A percentile compares a stretch with the other conserved stretches of the same genome.
These are phyloP conservation scores for Corymbia citriodora DNA, from an alignment of 441 rosid genomes.

Conservation along the genomic window DNA sequence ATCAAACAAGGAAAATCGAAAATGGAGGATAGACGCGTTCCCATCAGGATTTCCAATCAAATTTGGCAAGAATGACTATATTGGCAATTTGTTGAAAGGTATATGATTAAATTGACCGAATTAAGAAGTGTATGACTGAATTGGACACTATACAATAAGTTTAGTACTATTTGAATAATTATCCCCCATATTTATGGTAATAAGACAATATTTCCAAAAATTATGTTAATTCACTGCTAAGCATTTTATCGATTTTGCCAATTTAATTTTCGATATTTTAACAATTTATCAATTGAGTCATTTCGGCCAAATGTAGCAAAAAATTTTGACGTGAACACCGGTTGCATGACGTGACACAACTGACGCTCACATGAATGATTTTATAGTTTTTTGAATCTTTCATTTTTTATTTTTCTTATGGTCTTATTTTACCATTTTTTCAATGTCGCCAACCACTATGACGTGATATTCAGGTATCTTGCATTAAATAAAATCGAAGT, in stretches of 20 bases:
- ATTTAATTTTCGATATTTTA: too few species aligned
- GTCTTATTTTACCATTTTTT: too few species aligned
- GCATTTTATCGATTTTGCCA: too few species aligned
- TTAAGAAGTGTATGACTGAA: fast-evolving
- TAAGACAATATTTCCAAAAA: neutral
- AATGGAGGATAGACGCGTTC: neutral
- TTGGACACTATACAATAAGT: fast-evolving
- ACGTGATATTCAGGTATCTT: neutral
- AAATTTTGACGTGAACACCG: too few species aligned
- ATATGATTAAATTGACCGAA: fast-evolving
- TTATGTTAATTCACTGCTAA: too few species aligned
- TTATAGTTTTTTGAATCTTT: too few species aligned
- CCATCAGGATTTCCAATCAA: fast-evolving
- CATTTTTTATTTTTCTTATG: too few species aligned
- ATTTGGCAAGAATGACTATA: neutral
- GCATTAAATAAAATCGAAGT: neutral
- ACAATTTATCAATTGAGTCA: neutral
- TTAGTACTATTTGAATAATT: neutral
- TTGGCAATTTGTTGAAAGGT: neutral
- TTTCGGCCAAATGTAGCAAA: too few species aligned
- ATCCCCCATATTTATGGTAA: neutral
- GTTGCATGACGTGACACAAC: too few species aligned
- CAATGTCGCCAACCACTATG: fast-evolving
- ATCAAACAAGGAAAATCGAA: constrained; percentile 13
- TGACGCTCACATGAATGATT: neutral